Base-by-base conservation (phyloP, 352 stramenopile genomes). In the Poterioochromonas sp. region DNA sequence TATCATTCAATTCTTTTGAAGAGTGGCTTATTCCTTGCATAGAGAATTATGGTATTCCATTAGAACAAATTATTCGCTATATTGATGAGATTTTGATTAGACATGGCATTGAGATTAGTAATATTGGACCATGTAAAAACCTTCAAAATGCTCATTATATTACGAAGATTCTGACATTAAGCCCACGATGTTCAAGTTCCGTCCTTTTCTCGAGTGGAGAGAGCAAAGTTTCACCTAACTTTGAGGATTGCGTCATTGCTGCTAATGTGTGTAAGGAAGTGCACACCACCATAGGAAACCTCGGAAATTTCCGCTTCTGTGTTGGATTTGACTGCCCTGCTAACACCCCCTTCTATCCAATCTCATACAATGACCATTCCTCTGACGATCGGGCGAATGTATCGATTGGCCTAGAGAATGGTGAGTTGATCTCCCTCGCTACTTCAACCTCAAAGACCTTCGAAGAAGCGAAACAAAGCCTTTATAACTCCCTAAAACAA, bases 361-460 rank as follows among this genome's bases (percentile, higher is more conserved):
- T 32, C 18, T 62, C 69, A 40, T 64, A 43, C 51, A 35, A 73
- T 53, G 5, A 69, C 1, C 15, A 34, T 39, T 1, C 37, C 26
- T 20, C 15, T 15, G 29, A 26, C 26, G 5, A 39, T 39, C 15
- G 12, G 11, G 5, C 37, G 5, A 44, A 29, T 39, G 29, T 64
- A 43, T 35, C 44, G 1, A 49, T 76, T 62, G 69, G 43, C 8
- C 63, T 76, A 40, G 69, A 76, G 39, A 43, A 40, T 76, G 69
- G 43, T 44, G 69, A 76, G 43, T 34, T 76, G n/a, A 43, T 76
- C 26, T 76, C 39, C 34, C 26, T 76, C 8, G 69, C 43, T 29
- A 63, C 0, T 64, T 40, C 15, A 32, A 43, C 43, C 15, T 40
- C 39, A n/a, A 47, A 41, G 43, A 49, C 3, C n/a, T 18, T 44